phyloP scores from a whole-genome alignment of 805 yeast species.

The Teunomyces cretensis region DNA sequence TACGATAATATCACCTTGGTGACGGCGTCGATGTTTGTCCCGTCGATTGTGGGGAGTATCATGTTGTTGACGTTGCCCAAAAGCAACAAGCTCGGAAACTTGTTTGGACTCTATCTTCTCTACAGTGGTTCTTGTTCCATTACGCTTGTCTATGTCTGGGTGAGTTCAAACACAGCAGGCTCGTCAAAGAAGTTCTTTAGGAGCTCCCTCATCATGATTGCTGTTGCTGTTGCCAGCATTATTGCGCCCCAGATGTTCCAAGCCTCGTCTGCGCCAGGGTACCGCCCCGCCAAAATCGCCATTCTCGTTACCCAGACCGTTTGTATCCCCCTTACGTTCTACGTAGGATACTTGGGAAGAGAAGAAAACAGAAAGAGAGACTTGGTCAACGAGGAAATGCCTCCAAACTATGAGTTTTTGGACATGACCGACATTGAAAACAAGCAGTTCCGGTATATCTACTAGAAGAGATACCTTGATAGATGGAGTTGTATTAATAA shows the following conservation, averaged over 20 bases:
- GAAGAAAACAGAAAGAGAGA: conserved; percentile 55
- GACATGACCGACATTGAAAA: conserved; percentile 64
- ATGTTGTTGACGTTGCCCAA: conserved; percentile 37
- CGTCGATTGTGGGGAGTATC: conserved; percentile 37
- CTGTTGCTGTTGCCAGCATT: conserved; percentile 65
- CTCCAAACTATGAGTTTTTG: conserved; percentile 44
- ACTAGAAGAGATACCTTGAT: conserved; percentile 17
- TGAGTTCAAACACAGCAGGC: conserved; percentile 66
- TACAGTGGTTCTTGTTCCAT: conserved; percentile 59
- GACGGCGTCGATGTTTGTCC: conserved; percentile 28
- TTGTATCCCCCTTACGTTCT: conserved; percentile 42
- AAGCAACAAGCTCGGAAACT: conserved; percentile 40
- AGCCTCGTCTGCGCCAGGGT: conserved; percentile 50
- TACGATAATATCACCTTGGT: conserved; percentile 28
- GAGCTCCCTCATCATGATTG: conserved; percentile 58
- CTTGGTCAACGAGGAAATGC: conserved; percentile 9
- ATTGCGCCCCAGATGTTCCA: conserved; percentile 70
- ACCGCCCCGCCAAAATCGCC: conserved; percentile 58
- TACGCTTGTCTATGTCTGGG: conserved; percentile 61
- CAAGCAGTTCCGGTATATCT: conserved; percentile 54
- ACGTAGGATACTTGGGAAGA: conserved; percentile 43
- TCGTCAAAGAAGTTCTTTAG: conserved; percentile 68
- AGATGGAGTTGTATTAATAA: too few relatives aligned
- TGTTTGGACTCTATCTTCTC: conserved; percentile 49
- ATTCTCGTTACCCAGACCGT: conserved; percentile 51